Evolutionary conservation across 2,329 filamentous ascomycete genomes (phyloP).

Genomic region (Esteya vermicola): DNA sequence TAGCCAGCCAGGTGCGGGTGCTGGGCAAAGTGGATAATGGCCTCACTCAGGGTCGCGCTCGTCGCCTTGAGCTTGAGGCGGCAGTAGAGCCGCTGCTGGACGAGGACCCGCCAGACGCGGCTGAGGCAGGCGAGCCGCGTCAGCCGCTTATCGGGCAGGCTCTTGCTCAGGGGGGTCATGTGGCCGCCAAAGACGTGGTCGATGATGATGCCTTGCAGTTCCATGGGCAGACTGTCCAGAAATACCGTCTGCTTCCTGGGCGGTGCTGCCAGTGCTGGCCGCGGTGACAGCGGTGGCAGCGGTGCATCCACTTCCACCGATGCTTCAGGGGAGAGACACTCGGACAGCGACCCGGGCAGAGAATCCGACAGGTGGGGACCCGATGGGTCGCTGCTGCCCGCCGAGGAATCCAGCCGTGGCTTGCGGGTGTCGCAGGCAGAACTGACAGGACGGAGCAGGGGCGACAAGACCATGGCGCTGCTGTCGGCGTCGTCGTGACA

Average conservation of each 20-base stretch:
- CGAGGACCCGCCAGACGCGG: conserved; percentile 48
- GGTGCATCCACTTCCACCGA: not conserved
- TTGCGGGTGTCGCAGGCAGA: no score
- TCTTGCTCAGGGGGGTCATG: conserved; percentile 44
- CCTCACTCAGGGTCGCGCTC: conserved; percentile 42
- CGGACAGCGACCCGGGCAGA: no score
- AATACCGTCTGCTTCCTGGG: conserved; percentile 15
- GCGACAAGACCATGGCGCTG: no score
- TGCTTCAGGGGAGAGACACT: no score
- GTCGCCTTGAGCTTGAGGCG: conserved; percentile 66
- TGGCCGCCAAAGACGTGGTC: conserved; percentile 59
- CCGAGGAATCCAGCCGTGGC: no score
- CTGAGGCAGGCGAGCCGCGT: conserved; percentile 51
- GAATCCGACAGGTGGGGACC: no score
- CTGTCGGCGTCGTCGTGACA: no score
- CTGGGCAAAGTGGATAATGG: conserved; percentile 43
- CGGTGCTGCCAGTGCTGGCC: conserved; percentile 5
- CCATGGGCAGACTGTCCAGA: conserved; percentile 43
- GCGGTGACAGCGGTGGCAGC: conserved; percentile 10
- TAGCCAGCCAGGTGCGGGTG: conserved; percentile 46
- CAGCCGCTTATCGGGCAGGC: conserved; percentile 44
- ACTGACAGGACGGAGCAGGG: no score
- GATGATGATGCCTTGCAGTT: conserved; percentile 59
- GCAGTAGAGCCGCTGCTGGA: conserved; percentile 60
- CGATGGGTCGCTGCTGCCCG: no score